phyloP scores from a whole-genome alignment of 2,329 filamentous ascomycete genomes.

The Epichloe aotearoae region DNA sequence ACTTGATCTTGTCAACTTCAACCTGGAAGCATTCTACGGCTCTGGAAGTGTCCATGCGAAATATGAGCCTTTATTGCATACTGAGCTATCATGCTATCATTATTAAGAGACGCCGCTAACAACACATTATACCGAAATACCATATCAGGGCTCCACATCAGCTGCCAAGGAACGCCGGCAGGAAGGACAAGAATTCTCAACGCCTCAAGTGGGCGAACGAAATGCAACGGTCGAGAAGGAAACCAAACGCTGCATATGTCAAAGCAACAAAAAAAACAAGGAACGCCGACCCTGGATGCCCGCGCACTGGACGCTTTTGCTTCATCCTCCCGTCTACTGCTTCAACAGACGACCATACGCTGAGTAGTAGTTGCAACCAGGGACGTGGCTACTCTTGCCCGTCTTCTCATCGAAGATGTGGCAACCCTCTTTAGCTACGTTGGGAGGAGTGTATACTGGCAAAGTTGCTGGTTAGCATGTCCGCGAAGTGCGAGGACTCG shows the following conservation, averaged over 20 bases:
- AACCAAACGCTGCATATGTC: constrained; percentile 4
- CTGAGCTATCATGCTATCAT: constrained; percentile 8
- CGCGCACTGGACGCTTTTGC: background rate
- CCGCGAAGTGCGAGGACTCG: constrained; percentile 11
- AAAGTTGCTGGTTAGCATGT: constrained; percentile 16
- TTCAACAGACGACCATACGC: constrained; percentile 38
- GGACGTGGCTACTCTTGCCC: constrained; percentile 58
- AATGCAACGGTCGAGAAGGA: background rate
- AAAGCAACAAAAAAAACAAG: background rate
- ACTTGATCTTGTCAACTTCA: constrained; percentile 10
- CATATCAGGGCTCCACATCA: background rate
- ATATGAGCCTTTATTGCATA: constrained; percentile 11
- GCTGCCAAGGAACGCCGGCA: background rate
- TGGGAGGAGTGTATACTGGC: constrained; percentile 72
- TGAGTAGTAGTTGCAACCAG: constrained; percentile 61
- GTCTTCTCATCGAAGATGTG: constrained; percentile 69
- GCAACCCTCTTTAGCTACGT: constrained; percentile 72
- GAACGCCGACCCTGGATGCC: background rate
- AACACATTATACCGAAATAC: background rate
- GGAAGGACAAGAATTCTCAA: background rate
- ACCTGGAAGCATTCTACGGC: constrained; percentile 5
- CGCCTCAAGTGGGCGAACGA: background rate
- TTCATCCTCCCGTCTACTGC: constrained; percentile 14
- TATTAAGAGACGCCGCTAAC: constrained; percentile 2
- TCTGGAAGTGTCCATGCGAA: constrained; percentile 2